These are phyloP conservation scores for Rhexocercosporidium sp. DNA, from an alignment of 2,329 filamentous ascomycete species.

Conservation along the genomic window DNA sequence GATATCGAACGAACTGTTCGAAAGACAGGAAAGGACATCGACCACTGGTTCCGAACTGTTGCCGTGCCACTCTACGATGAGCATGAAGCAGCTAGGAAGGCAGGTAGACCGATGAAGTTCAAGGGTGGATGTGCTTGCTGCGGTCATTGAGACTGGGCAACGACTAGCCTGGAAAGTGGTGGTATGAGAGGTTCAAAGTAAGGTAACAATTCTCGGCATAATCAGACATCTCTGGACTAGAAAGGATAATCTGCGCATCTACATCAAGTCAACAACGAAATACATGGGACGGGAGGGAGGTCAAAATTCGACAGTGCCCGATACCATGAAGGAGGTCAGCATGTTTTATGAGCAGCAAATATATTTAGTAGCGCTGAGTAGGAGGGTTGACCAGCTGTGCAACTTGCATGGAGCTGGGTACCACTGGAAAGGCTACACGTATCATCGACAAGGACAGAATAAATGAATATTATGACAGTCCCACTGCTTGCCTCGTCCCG, in stretches of 20 bases:
- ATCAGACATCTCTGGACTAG: background rate
- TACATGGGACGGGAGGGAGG: background rate
- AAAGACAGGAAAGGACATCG: background rate
- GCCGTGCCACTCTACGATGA: background rate
- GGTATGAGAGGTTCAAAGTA: background rate
- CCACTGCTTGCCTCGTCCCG: background rate
- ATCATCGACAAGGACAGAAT: background rate
- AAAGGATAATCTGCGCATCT: background rate
- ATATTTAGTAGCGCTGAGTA: background rate
- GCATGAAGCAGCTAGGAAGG: constrained; percentile 8
- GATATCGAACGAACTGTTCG: background rate
- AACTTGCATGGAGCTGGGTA: background rate
- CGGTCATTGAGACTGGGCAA: background rate
- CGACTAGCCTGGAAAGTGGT: background rate
- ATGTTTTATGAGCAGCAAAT: background rate
- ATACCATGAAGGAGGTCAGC: background rate
- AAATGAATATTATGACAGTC: background rate
- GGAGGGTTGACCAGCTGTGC: background rate
- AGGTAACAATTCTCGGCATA: background rate
- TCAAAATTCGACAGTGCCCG: background rate
- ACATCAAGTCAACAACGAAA: background rate
- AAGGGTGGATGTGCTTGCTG: background rate
- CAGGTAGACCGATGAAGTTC: background rate
- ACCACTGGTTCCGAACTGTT: background rate
- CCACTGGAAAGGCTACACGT: background rate